phyloP scores from a whole-genome alignment of 2,329 filamentous ascomycete species.

The Neopestalotiopsis rosae region DNA sequence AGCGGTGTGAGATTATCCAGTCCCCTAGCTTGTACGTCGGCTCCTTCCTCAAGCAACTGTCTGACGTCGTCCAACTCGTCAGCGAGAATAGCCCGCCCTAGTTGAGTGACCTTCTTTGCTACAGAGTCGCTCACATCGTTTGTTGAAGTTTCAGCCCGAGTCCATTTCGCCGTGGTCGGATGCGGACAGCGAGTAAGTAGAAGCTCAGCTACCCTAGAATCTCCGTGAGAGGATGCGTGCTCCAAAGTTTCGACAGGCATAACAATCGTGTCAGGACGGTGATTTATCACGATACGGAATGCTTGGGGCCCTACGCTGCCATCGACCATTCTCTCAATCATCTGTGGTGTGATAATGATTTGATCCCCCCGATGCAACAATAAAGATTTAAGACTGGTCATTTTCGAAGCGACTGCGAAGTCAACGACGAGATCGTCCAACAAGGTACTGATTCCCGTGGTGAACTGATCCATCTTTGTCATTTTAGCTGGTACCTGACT shows the following conservation, averaged over 20 bases:
- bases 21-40: not conserved
- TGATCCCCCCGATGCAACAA: not conserved
- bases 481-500: not conserved
- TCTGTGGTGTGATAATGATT: not conserved
- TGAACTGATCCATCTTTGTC: not conserved
- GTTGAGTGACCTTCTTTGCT: not conserved
- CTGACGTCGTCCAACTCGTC: not conserved
- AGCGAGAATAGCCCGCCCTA: not conserved
- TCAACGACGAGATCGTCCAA: not conserved
- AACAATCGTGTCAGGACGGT: not conserved
- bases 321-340: not conserved
- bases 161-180: not conserved
- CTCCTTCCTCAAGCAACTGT: not conserved
- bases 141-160: not conserved
- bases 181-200: not conserved
- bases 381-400: not conserved
- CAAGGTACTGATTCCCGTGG: not conserved
- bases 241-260: not conserved
- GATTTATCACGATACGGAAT: not conserved
- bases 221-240: not conserved
- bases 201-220: not conserved
- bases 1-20: not conserved
- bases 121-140: not conserved
- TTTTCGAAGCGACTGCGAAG: not conserved
- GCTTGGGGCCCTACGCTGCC: not conserved